phyloP scores from a whole-genome alignment of 306 rosid species.

The Lablab purpureus region DNA sequence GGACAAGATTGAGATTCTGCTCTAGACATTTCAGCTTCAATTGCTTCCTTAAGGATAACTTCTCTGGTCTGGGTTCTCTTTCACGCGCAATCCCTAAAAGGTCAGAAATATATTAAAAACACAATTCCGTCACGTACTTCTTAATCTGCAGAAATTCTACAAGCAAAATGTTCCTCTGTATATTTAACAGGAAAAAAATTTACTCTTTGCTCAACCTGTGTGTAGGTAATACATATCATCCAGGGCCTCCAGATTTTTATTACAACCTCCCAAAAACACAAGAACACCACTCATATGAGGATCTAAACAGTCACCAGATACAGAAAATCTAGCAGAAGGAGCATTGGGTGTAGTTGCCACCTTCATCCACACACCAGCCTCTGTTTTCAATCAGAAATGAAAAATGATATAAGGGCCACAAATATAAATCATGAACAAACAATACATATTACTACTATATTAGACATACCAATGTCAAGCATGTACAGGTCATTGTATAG shows the following conservation, averaged over 20 bases:
- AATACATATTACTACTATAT: constrained; percentile 2
- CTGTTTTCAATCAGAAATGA: constrained; percentile 57
- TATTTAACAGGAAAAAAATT: constrained; percentile 1
- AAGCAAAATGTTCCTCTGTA: constrained; percentile 7
- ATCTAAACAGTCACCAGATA: constrained; percentile 82
- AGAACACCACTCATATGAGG: constrained; percentile 75
- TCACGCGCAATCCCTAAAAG: constrained; percentile 69
- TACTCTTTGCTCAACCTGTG: constrained; percentile 64
- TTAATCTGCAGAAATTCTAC: background rate
- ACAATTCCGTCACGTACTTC: constrained; percentile 28
- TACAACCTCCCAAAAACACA: constrained; percentile 87
- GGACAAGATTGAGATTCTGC: constrained; percentile 62
- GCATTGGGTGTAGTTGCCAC: constrained; percentile 63
- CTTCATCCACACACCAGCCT: constrained; percentile 75
- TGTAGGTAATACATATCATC: constrained; percentile 82
- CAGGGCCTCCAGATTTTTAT: constrained; percentile 77
- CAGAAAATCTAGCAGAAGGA: constrained; percentile 85
- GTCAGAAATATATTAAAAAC: constrained; percentile 46
- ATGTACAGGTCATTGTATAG: constrained; percentile 74
- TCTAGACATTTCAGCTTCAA: constrained; percentile 87
- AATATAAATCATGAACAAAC: background rate
- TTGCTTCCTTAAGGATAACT: constrained; percentile 80
- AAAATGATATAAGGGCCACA: constrained; percentile 20
- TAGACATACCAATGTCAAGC: constrained; percentile 80
- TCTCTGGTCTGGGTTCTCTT: constrained; percentile 67